Evolutionary conservation across 306 rosid species (phyloP).

Genomic region (Carpinus fangiana): DNA sequence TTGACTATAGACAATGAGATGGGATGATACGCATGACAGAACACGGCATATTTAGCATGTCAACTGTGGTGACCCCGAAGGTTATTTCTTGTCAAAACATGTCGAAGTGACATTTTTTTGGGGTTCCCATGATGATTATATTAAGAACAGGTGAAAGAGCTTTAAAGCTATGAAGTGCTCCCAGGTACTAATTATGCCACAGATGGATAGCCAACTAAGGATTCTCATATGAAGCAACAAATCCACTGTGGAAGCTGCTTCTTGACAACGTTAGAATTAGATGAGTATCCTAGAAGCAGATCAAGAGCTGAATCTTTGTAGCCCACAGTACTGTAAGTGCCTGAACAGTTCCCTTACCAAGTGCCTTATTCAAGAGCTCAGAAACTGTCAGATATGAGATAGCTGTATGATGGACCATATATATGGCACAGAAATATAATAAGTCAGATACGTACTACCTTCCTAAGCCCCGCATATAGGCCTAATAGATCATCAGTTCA

Average conservation of each 20-base stretch:
- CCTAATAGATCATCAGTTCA: background rate
- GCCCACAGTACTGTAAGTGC: background rate
- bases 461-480: background rate
- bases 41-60: background rate
- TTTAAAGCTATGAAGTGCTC: background rate
- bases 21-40: background rate
- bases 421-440: background rate
- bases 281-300: background rate
- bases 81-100: background rate
- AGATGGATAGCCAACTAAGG: background rate
- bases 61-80: background rate
- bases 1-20: background rate
- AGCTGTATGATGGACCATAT: background rate
- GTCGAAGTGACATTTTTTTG: background rate
- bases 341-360: background rate
- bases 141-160: background rate
- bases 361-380: background rate
- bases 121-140: background rate
- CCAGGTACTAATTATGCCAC: background rate
- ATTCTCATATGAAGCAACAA: background rate
- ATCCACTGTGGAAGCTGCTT: slow-evolving; percentile 7
- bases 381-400: background rate
- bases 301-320: background rate
- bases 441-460: background rate
- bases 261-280: background rate